Evolutionary conservation across 345 rosid genomes (phyloP), one percentile per base, ranked within the genome.

Genomic region (Eucalyptus globulus): DNA sequence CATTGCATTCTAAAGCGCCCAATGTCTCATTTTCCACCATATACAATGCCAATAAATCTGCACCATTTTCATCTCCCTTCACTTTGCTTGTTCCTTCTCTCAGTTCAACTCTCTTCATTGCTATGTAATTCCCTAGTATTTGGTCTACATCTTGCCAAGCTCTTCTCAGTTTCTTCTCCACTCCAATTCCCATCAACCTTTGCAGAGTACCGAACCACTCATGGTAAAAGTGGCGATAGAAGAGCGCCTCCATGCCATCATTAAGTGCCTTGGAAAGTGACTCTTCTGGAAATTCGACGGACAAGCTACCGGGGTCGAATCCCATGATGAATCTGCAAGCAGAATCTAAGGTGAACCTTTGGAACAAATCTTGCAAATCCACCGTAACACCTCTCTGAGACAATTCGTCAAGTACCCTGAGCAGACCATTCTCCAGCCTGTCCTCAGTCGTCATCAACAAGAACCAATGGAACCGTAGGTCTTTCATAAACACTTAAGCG

Each of bases 321-420:
- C 96, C 96, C 29, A 92, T 93, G 44, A 92, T 88, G 86, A 95
- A 56, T 31, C 72, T 91, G 80, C 89, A 92, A 22, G 91, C 91
- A 12, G 92, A 88, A 40, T 95, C 96, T 3, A 93, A 92, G 10
- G 94, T 88, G 87, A 93, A 94, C 87, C 94, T 91, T 34, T 92
- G 96, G 80, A 93, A 89, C 53, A 93, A 9, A 83, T 91, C 94
- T 88, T 95, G 93, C 26, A 95, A 69, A 81, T 95, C 96, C 14
- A 94, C 88, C 15, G 86, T 76, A 11, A 56, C n/a, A 8, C 90
- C 93, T 54, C 91, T 86, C 44, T 89, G 50, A 40, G 91, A 88
- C 24, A 90, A 89, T 72, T 93, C 91, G 6, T 95, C 94, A 24
- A 96, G 91, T 27, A 96, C 88, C 13, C 94, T 92, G 14, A 94